A percentile compares a stretch with the other conserved stretches of the same genome.
Conservation (phyloP, 2,329 filamentous ascomycete species). For the Xylaria sp. region DNA sequence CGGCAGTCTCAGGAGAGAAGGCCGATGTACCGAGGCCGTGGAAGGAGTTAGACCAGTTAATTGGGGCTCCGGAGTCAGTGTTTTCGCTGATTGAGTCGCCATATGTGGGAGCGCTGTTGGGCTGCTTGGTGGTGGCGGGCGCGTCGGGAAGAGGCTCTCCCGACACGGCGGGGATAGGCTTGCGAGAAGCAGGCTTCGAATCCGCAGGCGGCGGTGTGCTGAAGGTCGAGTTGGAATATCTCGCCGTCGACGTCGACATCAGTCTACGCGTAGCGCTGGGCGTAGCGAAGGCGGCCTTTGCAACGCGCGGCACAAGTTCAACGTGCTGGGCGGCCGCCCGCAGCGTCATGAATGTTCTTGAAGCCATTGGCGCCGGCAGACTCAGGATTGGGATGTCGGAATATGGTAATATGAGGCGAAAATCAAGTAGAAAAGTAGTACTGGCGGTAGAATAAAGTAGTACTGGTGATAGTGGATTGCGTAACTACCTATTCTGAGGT, state of each 20-base stretch:
- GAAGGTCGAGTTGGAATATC: neutral
- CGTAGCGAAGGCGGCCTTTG: slow-evolving; percentile 3
- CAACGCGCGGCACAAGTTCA: neutral
- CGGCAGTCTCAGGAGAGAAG: slow-evolving; percentile 64
- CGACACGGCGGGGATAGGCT: slow-evolving; percentile 28
- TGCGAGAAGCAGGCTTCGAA: slow-evolving; percentile 13
- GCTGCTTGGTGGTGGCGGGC: slow-evolving; percentile 1
- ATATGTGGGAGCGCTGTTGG: neutral
- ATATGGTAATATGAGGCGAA: too few relatives aligned
- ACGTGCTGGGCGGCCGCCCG: slow-evolving; percentile 16
- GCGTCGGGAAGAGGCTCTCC: slow-evolving; percentile 30
- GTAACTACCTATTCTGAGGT: too few relatives aligned
- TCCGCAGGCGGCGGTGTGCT: slow-evolving; percentile 5
- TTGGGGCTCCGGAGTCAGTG: slow-evolving; percentile 21
- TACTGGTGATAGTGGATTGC: too few relatives aligned
- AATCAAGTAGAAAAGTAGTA: too few relatives aligned
- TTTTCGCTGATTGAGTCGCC: neutral
- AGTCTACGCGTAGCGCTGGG: slow-evolving; percentile 6
- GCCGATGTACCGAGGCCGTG: slow-evolving; percentile 67
- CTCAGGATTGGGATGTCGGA: too few relatives aligned
- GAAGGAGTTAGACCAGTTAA: slow-evolving; percentile 81
- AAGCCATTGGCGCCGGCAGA: slow-evolving; percentile 17
- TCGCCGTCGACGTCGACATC: slow-evolving; percentile 18
- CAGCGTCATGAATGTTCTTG: slow-evolving; percentile 24
- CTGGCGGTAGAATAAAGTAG: too few relatives aligned